Conservation (phyloP, 805 yeast species). For the Lipomyces mesembrius region DNA sequence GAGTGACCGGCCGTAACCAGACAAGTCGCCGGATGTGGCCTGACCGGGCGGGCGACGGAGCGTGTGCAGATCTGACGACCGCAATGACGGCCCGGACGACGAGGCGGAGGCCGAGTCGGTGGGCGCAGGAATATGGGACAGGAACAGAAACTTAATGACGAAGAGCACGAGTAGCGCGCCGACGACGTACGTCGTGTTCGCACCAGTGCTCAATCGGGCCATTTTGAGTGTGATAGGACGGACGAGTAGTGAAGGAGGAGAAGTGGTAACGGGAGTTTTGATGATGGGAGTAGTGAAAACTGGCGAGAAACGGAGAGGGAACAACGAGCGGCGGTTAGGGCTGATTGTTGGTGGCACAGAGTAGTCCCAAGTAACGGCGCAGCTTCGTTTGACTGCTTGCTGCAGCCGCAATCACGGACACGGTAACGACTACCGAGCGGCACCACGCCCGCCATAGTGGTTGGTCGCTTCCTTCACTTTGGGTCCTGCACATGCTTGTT, state of each 20-base stretch:
- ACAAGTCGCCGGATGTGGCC: background rate
- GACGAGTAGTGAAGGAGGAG: background rate
- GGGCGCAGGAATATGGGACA: conserved; percentile 15
- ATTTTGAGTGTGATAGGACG: conserved; percentile 3
- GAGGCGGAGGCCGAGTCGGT: background rate
- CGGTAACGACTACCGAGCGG: too few species aligned
- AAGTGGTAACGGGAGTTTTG: background rate
- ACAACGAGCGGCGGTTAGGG: background rate
- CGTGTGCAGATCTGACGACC: background rate
- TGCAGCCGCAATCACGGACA: too few species aligned
- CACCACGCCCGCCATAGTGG: too few species aligned
- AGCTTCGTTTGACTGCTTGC: background rate
- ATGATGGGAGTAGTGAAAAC: background rate
- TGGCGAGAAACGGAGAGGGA: background rate
- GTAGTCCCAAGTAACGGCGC: background rate
- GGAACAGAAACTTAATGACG: conserved; percentile 34
- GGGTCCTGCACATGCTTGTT: too few species aligned
- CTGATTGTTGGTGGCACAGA: background rate
- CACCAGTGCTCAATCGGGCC: conserved; percentile 26
- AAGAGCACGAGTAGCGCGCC: conserved; percentile 37
- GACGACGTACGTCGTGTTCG: conserved; percentile 32
- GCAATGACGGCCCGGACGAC: background rate
- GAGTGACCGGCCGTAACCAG: background rate
- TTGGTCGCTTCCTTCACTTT: too few species aligned
- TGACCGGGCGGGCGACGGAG: conserved; percentile 1